These are phyloP conservation scores for Arctium minus DNA, from an alignment of 129 eudicot species.

Conservation along the genomic window DNA sequence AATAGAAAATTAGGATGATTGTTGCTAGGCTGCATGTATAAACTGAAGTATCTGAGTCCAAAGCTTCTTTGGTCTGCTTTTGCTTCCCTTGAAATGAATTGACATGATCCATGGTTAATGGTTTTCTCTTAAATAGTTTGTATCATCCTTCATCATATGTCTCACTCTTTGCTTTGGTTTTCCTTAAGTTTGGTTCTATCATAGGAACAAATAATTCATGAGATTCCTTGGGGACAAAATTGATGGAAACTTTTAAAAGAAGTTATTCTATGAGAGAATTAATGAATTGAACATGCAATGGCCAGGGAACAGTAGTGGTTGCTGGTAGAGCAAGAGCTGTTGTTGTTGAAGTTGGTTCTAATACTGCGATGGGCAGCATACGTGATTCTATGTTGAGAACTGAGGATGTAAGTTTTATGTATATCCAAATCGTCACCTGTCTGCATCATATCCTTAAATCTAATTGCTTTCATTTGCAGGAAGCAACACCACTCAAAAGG, in stretches of 20 bases:
- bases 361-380: conserved; percentile 99
- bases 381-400: conserved; percentile 97
- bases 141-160: neutral
- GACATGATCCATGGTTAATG: neutral
- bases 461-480: conserved; percentile 48
- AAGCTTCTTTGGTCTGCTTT: neutral
- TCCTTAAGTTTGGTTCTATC: neutral
- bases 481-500: conserved; percentile 86
- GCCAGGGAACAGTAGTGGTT: conserved; percentile 92
- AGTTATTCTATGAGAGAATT: neutral
- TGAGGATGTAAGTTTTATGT: conserved; percentile 68
- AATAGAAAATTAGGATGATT: neutral
- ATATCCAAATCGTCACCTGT: neutral
- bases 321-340: conserved; percentile 98
- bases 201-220: neutral
- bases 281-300: conserved; percentile 19
- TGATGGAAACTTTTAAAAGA: neutral
- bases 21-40: neutral
- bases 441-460: neutral
- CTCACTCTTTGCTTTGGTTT: neutral
- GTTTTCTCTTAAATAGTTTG: neutral
- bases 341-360: conserved; percentile 93
- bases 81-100: neutral
- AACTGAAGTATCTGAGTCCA: neutral
- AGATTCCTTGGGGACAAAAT: neutral